phyloP scores from a whole-genome alignment of 768 basidiomycete genomes.

The Mrakia blollopis region DNA sequence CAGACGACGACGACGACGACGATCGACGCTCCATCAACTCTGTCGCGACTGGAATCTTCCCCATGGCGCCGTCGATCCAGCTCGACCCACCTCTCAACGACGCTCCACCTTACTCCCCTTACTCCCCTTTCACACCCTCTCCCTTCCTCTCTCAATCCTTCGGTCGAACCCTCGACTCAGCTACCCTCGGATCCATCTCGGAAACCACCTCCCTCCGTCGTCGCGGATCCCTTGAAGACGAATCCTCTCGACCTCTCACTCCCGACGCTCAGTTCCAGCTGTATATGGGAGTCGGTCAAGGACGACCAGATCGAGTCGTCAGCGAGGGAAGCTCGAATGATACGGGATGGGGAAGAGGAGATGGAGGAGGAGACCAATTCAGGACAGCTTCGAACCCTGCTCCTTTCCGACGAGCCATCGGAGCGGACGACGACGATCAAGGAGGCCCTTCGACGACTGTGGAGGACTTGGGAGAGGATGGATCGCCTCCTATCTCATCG shows the following conservation, averaged over 20 bases:
- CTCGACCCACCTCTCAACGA: slow-evolving; percentile 15
- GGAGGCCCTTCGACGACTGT: neutral
- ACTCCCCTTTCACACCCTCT: neutral
- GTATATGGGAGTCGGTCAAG: slow-evolving; percentile 8
- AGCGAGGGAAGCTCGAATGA: slow-evolving; percentile 37
- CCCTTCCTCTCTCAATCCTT: slow-evolving; percentile 4
- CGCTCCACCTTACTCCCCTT: slow-evolving; percentile 8
- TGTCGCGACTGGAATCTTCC: slow-evolving; percentile 48
- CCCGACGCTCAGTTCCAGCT: slow-evolving; percentile 51
- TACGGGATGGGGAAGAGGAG: neutral
- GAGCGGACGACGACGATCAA: slow-evolving; percentile 42
- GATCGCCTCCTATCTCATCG: neutral
- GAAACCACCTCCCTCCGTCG: neutral
- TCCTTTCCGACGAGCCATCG: slow-evolving; percentile 46
- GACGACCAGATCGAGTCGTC: slow-evolving; percentile 44
- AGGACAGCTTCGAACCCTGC: slow-evolving; percentile 29
- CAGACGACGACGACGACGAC: slow-evolving; percentile 74
- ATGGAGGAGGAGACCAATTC: neutral
- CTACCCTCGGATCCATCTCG: slow-evolving; percentile 6
- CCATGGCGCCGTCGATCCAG: slow-evolving; percentile 6
- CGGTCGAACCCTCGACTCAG: neutral
- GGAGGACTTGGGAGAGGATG: slow-evolving; percentile 1
- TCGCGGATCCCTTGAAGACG: neutral
- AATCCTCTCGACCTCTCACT: slow-evolving; percentile 52
- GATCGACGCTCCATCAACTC: slow-evolving; percentile 68